A percentile compares a stretch with the other conserved stretches of the same genome.
These are phyloP conservation scores for Umbelopsis sp. DNA, from an alignment of 371 early-diverging fungal genomes.

Conservation along the genomic window DNA sequence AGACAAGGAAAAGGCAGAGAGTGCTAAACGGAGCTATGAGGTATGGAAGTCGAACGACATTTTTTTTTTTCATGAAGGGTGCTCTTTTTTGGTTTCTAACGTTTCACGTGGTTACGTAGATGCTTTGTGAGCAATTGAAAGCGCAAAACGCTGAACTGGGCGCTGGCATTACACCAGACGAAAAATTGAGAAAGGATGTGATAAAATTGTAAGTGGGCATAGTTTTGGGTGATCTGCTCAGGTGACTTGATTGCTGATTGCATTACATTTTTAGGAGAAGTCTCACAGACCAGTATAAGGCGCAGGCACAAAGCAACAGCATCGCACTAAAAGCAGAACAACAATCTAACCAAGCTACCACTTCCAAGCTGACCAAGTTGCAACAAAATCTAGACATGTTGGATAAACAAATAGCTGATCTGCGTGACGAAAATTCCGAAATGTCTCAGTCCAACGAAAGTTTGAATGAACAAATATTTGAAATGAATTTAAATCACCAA, in stretches of 20 bases:
- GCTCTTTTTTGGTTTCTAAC: too few relatives aligned
- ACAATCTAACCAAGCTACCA: background rate
- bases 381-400: background rate
- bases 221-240: background rate
- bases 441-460: background rate
- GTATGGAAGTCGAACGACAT: background rate
- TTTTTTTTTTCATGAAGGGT: background rate
- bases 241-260: background rate
- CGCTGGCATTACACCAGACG: background rate
- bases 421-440: background rate
- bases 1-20: constrained; percentile 10
- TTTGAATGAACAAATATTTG: constrained; percentile 1
- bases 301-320: background rate
- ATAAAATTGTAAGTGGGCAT: background rate
- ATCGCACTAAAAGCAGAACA: constrained; percentile 7
- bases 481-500: constrained; percentile 4
- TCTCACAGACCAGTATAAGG: constrained; percentile 2
- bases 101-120: background rate
- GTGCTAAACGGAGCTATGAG: constrained; percentile 7
- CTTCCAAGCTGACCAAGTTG: background rate
- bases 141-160: background rate
- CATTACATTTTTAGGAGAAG: background rate
- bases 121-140: constrained; percentile 16
- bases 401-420: background rate
- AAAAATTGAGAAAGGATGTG: constrained; percentile 14